Percentiles rank a stretch among this genome's conserved stretches.
Conservation (phyloP, 495 filamentous ascomycete genomes). For the Penicillium roqueforti region DNA sequence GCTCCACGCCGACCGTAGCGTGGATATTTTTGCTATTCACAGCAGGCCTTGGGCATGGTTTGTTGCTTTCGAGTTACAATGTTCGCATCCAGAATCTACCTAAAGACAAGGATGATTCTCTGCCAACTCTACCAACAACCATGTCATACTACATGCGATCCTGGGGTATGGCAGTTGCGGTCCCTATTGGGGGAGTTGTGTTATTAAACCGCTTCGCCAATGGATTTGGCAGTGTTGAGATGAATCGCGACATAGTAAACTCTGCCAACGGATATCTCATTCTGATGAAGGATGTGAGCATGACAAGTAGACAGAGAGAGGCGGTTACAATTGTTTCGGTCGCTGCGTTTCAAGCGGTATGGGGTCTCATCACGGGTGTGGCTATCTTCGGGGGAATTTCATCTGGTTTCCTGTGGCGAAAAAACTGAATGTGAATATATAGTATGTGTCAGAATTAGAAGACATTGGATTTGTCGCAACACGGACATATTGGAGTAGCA, state of each 20-base stretch:
- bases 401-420: slow-evolving; percentile 23
- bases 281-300: slow-evolving; percentile 20
- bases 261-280: slow-evolving; percentile 22
- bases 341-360: slow-evolving; percentile 19
- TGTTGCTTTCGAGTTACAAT: slow-evolving; percentile 49
- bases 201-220: slow-evolving; percentile 48
- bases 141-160: slow-evolving; percentile 58
- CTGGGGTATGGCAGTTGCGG: slow-evolving; percentile 59
- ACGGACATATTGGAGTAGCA: neutral
- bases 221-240: slow-evolving; percentile 13
- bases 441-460: neutral
- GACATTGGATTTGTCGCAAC: neutral
- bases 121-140: slow-evolving; percentile 27
- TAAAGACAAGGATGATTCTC: slow-evolving; percentile 7
- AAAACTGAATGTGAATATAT: neutral
- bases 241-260: slow-evolving; percentile 16
- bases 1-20: slow-evolving; percentile 37
- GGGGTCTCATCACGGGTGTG: slow-evolving; percentile 23
- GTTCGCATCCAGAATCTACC: slow-evolving; percentile 40
- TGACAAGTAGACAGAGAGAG: slow-evolving; percentile 16
- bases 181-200: slow-evolving; percentile 56
- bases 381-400: slow-evolving; percentile 24
- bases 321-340: slow-evolving; percentile 17
- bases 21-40: slow-evolving; percentile 53
- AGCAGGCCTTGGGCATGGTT: slow-evolving; percentile 52